Base-by-base conservation (phyloP, 352 stramenopile genomes). In the Pythium periplocum region DNA sequence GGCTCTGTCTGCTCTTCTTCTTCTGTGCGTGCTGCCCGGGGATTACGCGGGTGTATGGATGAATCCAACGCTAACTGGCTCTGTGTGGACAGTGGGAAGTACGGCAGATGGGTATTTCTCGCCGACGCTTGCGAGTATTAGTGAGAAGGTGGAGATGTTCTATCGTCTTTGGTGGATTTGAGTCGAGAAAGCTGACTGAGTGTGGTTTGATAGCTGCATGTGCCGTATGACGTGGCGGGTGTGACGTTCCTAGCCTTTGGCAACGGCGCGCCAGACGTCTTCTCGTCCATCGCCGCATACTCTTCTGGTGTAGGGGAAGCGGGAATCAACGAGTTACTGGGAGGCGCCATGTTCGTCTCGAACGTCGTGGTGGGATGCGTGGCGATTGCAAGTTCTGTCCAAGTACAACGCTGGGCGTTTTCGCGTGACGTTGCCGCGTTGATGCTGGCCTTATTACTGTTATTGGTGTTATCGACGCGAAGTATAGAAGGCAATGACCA, bases 71-170 rank as follows among this genome's bases (percentile, higher is more conserved):
- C 32, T 56, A 55, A 59, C 40, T 12, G 7, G 7, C 36, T 68
- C 30, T 35, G 26, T 48, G 52, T 58, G 51, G 37, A 36, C 89
- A 84, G 75, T 99, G 45, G 96, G 95, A n/a, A 93, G 76, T 49
- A 99, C 96, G 10, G 97, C 97, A 0, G 96, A 99, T 46, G 95
- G 96, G 44, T 99, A 98, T 70, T 99, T 99, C 69, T 98, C 83
- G 0, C 95, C 96, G 0, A 96, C 88, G 11, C 79, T 99, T 9
- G 96, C 97, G 54, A 97, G 86, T 78, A 96, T 99, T 53, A 98
- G 87, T 39, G 74, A 97, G 38, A 93, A 97, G 69, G 75, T 93
- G 44, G 30, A 63, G 48, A 47, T 67, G 6, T 9, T 37, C 5
- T 4, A 8, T 40, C 12, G 32, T 40, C 9, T 17, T 47, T 46